phyloP scores from a whole-genome alignment of 805 yeast species.

The Candida awuae region DNA sequence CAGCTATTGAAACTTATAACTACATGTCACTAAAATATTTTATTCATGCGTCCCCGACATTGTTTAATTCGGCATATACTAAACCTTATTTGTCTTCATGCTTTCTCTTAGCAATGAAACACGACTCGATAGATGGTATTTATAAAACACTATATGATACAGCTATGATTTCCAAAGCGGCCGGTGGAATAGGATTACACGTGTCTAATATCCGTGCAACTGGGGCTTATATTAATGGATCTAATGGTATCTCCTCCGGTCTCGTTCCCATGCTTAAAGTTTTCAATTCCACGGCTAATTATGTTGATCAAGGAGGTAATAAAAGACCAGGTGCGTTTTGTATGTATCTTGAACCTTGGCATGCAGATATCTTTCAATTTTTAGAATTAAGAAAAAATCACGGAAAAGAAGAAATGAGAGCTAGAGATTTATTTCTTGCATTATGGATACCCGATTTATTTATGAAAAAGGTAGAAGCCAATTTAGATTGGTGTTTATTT shows the following conservation, averaged over 20 bases:
- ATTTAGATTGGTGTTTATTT: conserved; percentile 81
- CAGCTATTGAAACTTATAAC: conserved; percentile 74
- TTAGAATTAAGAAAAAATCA: conserved; percentile 84
- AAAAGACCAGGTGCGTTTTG: conserved; percentile 98
- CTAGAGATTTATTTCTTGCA: conserved; percentile 88
- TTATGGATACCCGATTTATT: conserved; percentile 93
- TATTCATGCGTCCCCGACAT: conserved; percentile 92
- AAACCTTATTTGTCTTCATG: conserved; percentile 84
- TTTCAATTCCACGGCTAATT: conserved; percentile 90
- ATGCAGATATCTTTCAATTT: conserved; percentile 80
- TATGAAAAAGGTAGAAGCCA: conserved; percentile 78
- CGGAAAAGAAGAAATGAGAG: conserved; percentile 89
- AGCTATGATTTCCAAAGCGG: conserved; percentile 86
- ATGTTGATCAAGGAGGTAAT: conserved; percentile 97
- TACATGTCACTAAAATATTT: conserved; percentile 82
- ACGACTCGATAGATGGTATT: conserved; percentile 93
- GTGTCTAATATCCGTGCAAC: conserved; percentile 78
- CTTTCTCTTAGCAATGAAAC: conserved; percentile 83
- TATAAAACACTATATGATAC: conserved; percentile 81
- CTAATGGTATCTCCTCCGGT: conserved; percentile 90
- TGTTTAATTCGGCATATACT: conserved; percentile 89
- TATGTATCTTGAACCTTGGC: conserved; percentile 94
- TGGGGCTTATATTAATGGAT: conserved; percentile 84
- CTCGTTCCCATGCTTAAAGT: conserved; percentile 94
- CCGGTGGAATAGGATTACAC: conserved; percentile 94